Evolutionary conservation across 495 filamentous ascomycete genomes (phyloP).

Genomic region (Filosporella fistucella): DNA sequence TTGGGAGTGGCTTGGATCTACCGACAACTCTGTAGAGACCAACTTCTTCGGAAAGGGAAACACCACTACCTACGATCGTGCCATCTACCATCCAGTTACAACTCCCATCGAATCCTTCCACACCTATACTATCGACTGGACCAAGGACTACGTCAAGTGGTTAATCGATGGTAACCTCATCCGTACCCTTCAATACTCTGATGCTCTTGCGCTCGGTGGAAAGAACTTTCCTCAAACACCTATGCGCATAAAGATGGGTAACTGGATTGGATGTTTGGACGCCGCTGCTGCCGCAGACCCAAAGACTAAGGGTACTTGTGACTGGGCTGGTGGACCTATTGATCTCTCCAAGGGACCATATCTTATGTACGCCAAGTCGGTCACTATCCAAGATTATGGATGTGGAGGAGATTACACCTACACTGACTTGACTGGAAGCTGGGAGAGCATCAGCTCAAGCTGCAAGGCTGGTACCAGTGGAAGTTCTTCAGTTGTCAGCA

Average conservation of each 20-base stretch:
- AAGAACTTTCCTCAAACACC: constrained; percentile 87
- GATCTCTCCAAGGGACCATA: constrained; percentile 78
- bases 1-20: constrained; percentile 74
- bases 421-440: constrained; percentile 67
- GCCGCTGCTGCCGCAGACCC: constrained; percentile 63
- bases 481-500: background rate
- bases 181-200: constrained; percentile 56
- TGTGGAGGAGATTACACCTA: constrained; percentile 79
- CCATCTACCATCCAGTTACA: constrained; percentile 58
- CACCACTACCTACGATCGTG: constrained; percentile 67
- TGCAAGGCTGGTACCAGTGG: background rate
- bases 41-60: constrained; percentile 96
- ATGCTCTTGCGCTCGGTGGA: constrained; percentile 47
- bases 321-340: constrained; percentile 81
- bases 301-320: constrained; percentile 66
- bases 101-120: constrained; percentile 67
- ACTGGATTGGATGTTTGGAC: constrained; percentile 49
- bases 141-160: constrained; percentile 71
- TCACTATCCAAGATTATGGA: constrained; percentile 83
- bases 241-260: constrained; percentile 79
- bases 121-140: constrained; percentile 93
- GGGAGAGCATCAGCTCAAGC: constrained; percentile 62
- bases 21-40: constrained; percentile 65
- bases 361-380: constrained; percentile 74
- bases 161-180: constrained; percentile 67